These are phyloP conservation scores for Collybia mongolica DNA, from an alignment of 768 basidiomycete genomes.

Conservation along the genomic window DNA sequence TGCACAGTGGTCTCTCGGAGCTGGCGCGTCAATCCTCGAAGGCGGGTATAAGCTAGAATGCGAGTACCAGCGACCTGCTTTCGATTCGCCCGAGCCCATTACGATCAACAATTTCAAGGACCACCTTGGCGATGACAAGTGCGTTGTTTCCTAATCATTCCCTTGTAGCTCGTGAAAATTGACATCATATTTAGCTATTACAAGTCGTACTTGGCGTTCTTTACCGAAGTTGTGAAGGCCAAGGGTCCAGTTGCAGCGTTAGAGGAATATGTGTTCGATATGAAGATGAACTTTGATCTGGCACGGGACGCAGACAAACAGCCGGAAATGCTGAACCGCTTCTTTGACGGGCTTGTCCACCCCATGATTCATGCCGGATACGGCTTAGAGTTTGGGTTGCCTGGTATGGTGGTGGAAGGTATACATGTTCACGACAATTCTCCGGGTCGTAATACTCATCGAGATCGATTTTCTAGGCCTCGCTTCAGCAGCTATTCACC, in stretches of 20 bases:
- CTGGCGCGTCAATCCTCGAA: conserved; percentile 26
- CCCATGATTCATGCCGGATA: conserved; percentile 64
- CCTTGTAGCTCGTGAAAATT: background rate
- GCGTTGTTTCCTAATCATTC: background rate
- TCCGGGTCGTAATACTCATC: background rate
- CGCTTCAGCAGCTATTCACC: conserved; percentile 53
- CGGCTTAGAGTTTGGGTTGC: conserved; percentile 59
- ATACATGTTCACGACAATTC: background rate
- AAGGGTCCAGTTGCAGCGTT: conserved; percentile 40
- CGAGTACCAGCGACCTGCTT: conserved; percentile 29
- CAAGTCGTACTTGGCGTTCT: conserved; percentile 50
- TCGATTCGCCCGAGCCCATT: conserved; percentile 41
- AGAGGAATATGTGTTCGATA: conserved; percentile 57
- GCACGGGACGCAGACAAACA: conserved; percentile 10
- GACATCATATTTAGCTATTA: conserved; percentile 46
- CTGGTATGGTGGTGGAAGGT: conserved; percentile 67
- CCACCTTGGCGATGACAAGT: conserved; percentile 50
- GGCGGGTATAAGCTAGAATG: conserved; percentile 32
- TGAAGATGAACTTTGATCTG: conserved; percentile 39
- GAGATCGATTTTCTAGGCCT: conserved; percentile 38
- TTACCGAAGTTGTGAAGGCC: conserved; percentile 34
- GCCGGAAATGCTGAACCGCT: conserved; percentile 26
- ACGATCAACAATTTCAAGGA: conserved; percentile 44
- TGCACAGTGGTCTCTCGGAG: conserved; percentile 23
- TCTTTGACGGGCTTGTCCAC: conserved; percentile 57